Conservation (phyloP, 306 rosid species). For the Castanea crenata region DNA sequence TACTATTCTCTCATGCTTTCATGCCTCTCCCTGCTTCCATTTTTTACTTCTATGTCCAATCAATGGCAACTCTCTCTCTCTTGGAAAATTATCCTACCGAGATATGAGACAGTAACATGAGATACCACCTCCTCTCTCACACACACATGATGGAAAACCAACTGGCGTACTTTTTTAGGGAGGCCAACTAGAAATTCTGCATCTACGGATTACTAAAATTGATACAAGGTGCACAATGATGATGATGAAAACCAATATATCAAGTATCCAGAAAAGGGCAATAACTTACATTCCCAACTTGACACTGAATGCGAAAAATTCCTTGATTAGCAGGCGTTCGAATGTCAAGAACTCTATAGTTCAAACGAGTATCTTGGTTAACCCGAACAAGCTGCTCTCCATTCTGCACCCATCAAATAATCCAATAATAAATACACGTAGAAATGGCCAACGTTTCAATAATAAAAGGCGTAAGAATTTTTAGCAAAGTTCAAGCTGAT, state of each 20-base stretch:
- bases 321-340: conserved; percentile 86
- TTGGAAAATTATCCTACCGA: no score
- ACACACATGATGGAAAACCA: neutral
- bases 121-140: no score
- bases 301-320: conserved; percentile 67
- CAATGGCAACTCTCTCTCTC: neutral
- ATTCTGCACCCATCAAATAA: conserved; percentile 47
- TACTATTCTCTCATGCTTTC: neutral
- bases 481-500: neutral
- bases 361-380: conserved; percentile 87
- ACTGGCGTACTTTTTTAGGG: neutral
- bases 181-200: neutral
- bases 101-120: no score
- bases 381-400: conserved; percentile 84
- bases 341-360: conserved; percentile 64
- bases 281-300: conserved; percentile 52
- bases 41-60: neutral
- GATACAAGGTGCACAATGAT: neutral
- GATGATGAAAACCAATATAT: neutral
- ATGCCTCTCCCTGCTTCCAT: neutral
- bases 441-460: neutral
- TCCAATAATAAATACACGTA: conserved; percentile 15
- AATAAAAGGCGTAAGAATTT: neutral
- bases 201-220: neutral
- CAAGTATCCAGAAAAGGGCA: neutral